Evolutionary conservation across 441 rosid species (phyloP), one percentile per base, ranked within the genome.

Genomic region (Manihot esculenta): DNA sequence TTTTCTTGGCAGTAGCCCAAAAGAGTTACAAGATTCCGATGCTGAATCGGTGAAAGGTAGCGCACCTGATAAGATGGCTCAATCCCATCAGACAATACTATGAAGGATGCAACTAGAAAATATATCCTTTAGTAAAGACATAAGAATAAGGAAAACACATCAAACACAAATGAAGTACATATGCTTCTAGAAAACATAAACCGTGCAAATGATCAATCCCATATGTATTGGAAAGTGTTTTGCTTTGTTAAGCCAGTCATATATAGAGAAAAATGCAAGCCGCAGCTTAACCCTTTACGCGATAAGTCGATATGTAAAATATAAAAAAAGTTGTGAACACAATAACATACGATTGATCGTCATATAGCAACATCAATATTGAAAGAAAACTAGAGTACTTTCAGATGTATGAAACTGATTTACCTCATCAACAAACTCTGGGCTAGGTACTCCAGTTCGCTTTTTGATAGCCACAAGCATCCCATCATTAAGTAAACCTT

Each of bases 1-100:
- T 77, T 75, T 68, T 84, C 91, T 26, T 84, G 82, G 75, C 91
- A 89, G 77, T 83, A 86, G 30, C 94, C 97, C 27, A 89, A 71
- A 56, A 91, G 86, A 64, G 81, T 75, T 42, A 91, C 97, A 48
- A 91, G 70, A 70, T 86, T 81, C 18, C 83, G 80, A 72, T 91
- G 94, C 62, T 78, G 84, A 77, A 89, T 86, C 73, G 84, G 82
- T 24, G 90, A 85, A 74, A 87, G 78, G 75, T 82, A 78, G 18
- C 73, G 83, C 53, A 82, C 94, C 97, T 90, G 84, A 64, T 4
- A 77, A 66, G 68, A 58, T 64, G 71, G 45, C 27, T 65, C 63
- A 66, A 62, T 66, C 64, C 23, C 26, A 66, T 77, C 47, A 78
- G 77, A 70, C 27, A 27, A 79, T 75, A 62, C 33, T 18, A 38